These are phyloP conservation scores for Aureobasidium sp. DNA, from an alignment of 2,329 filamentous ascomycete species.

Conservation along the genomic window DNA sequence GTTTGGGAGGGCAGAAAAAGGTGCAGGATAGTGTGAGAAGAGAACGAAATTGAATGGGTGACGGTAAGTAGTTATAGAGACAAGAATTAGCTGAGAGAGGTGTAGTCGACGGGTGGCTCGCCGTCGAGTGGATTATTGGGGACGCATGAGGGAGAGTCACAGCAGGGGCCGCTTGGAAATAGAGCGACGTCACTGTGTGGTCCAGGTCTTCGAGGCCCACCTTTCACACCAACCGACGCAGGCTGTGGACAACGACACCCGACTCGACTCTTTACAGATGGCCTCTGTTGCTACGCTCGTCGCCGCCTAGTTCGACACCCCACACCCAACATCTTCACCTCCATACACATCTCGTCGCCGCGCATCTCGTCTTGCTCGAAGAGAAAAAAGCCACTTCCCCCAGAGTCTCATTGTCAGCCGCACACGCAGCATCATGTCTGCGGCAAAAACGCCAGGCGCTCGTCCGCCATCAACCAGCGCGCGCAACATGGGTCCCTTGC, in stretches of 20 bases:
- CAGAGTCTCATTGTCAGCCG: neutral
- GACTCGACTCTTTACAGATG: neutral
- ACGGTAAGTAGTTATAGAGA: neutral
- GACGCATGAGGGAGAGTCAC: neutral
- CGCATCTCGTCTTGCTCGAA: neutral
- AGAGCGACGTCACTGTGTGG: neutral
- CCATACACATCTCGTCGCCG: neutral
- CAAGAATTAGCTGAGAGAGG: neutral
- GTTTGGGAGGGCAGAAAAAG: neutral
- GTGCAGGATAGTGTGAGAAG: neutral
- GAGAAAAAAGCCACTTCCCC: neutral
- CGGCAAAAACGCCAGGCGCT: conserved; percentile 16
- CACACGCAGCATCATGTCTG: conserved; percentile 13
- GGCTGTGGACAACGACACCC: neutral
- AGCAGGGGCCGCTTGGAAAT: neutral
- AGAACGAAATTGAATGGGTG: neutral
- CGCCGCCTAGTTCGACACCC: neutral
- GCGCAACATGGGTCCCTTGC: conserved; percentile 26
- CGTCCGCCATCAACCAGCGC: conserved; percentile 19
- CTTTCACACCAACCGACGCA: neutral
- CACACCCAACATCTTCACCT: neutral
- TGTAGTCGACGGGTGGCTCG: neutral
- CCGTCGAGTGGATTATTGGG: neutral
- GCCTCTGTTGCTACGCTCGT: neutral
- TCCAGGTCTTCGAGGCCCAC: neutral